Evolutionary conservation across 2,329 filamentous ascomycete genomes (phyloP).

Genomic region (Penicillium vulpinum): DNA sequence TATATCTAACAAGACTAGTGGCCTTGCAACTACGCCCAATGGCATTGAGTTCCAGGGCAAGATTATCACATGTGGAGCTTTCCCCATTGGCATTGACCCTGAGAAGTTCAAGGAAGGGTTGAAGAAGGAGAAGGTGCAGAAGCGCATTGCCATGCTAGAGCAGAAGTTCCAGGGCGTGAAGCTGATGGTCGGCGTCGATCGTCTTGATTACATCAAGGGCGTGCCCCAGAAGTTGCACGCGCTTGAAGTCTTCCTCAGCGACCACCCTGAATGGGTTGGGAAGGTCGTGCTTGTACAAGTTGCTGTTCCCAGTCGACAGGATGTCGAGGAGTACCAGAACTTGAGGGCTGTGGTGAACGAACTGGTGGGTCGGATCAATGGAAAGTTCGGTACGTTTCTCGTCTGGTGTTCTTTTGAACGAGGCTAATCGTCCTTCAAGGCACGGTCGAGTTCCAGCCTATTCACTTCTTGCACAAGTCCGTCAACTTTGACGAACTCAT

Average conservation of each 20-base stretch:
- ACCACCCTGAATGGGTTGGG: constrained; percentile 97
- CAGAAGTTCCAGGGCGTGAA: constrained; percentile 95
- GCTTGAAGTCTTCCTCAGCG: constrained; percentile 92
- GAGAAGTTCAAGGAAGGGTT: constrained; percentile 93
- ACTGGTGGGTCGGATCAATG: constrained; percentile 94
- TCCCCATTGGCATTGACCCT: constrained; percentile 96
- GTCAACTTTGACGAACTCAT: constrained; percentile 94
- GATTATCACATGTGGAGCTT: constrained; percentile 88
- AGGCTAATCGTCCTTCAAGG: constrained; percentile 46
- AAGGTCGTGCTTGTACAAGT: constrained; percentile 96
- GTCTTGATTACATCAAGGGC: constrained; percentile 97
- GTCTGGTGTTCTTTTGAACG: background rate
- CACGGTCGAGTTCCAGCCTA: constrained; percentile 97
- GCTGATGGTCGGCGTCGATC: constrained; percentile 93
- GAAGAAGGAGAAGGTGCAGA: constrained; percentile 79
- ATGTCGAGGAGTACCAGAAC: constrained; percentile 98
- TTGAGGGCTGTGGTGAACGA: constrained; percentile 94
- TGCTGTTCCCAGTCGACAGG: constrained; percentile 88
- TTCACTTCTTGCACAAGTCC: constrained; percentile 97
- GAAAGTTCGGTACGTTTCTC: constrained; percentile 68
- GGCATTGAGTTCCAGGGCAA: constrained; percentile 88
- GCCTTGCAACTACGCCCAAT: constrained; percentile 74
- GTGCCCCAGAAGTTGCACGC: constrained; percentile 97
- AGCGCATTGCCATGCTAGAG: constrained; percentile 79
- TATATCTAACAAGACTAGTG: constrained; percentile 31